phyloP scores from a whole-genome alignment of 148 eudicot species.

The Chenopodium album region DNA sequence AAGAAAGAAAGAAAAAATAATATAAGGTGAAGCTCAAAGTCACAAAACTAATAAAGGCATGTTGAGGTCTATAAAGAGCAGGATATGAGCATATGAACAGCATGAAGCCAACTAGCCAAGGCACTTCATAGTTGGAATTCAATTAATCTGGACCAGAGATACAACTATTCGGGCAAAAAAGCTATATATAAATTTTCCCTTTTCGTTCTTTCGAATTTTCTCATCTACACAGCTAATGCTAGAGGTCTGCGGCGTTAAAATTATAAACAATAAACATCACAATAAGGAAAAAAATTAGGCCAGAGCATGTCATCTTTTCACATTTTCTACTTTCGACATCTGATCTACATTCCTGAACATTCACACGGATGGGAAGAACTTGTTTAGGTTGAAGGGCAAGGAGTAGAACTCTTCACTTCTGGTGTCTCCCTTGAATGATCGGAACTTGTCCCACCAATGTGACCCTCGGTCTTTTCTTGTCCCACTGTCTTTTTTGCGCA shows the following conservation, averaged over 20 bases:
- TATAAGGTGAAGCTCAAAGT: not conserved
- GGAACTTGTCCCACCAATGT: slow-evolving; percentile 85
- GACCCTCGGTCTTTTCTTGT: slow-evolving; percentile 73
- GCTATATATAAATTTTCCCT: not conserved
- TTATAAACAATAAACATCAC: slow-evolving; percentile 26
- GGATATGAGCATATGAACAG: not conserved
- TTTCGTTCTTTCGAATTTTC: not conserved
- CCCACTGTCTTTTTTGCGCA: slow-evolving; percentile 53
- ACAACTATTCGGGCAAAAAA: not conserved
- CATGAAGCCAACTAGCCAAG: not conserved
- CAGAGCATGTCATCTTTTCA: not conserved
- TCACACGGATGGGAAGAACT: slow-evolving; percentile 88
- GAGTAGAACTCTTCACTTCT: slow-evolving; percentile 91
- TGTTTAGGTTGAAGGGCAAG: slow-evolving; percentile 88
- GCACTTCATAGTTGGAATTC: not conserved
- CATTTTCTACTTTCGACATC: not conserved
- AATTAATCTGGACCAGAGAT: not conserved
- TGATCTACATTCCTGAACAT: not conserved
- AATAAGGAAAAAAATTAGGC: not conserved
- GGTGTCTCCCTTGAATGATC: slow-evolving; percentile 71
- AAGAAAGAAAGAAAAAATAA: no score
- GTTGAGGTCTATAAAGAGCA: not conserved
- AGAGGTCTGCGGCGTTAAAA: slow-evolving; percentile 4
- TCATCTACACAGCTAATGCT: slow-evolving; percentile 22
- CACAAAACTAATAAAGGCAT: not conserved